Base-by-base conservation (phyloP, 2,329 filamentous ascomycete genomes). In the Aspergillus nomiae region DNA sequence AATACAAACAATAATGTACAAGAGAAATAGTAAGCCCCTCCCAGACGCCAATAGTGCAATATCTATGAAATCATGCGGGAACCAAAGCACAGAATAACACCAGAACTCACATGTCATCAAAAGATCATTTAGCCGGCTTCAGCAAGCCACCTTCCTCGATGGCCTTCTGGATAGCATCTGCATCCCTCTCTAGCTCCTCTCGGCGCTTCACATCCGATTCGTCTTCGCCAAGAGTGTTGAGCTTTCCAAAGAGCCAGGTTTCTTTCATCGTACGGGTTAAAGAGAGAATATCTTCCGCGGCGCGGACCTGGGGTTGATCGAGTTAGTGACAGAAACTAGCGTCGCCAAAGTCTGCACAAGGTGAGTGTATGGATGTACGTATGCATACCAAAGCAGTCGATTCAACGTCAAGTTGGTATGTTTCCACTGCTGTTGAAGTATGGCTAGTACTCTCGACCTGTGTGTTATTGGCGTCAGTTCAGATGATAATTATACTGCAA, bases 221-320 rank as follows among this genome's bases (percentile, higher is more conserved):
- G 46, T 80, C 74, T 61, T 78, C 77, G 16, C 79, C 82, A 1
- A 89, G 72, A 0, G 86, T 88, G 61, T 89, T 83, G 50, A 90
- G 79, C 62, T 86, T 85, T 3, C 88, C 88, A 69, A 89, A 89
- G 7, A 90, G 78, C 88, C 88, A 90, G 26, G 87, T 80, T 71
- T 90, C 88, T 71, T 90, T 89, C 76, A 90, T 80, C 30, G 84
- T 82, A 26, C 88, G 83, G 30, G 86, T 87, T 16, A 90, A 74
- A 14, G 83, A 82, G 62, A 88, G 81, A 12, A 89, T 79, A 60
- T 89, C 87, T 76, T 90, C 87, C 16, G 85, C 84, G 1, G 86
- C 83, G 61, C 85, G 84, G 65, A 89, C 84, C 86, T 86, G 55
- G 28, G 12, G 14, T 26, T 16, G 24, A 14, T 24, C 2, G 4